Conservation (phyloP, 495 filamentous ascomycete genomes). For the Neurospora intermedia region DNA sequence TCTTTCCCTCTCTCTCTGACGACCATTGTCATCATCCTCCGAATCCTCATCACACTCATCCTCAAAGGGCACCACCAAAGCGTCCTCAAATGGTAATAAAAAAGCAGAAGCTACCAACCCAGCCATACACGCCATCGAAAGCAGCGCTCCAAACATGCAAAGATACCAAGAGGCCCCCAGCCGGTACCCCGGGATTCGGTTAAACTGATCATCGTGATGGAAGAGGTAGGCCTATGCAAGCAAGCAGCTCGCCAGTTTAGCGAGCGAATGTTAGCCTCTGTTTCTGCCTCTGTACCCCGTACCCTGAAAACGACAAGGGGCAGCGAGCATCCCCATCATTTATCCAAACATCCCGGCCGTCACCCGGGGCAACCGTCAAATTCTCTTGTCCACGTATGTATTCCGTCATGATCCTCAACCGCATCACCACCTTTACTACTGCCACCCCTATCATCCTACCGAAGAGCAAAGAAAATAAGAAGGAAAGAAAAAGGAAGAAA, state of each 20-base stretch:
- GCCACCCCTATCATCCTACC: neutral
- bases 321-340: neutral
- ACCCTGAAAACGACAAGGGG: neutral
- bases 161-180: conserved; percentile 70
- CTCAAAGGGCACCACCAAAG: conserved; percentile 50
- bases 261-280: neutral
- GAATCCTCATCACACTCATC: conserved; percentile 50
- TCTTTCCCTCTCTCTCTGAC: neutral
- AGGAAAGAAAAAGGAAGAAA: neutral
- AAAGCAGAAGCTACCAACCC: conserved; percentile 53
- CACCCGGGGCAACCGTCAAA: neutral
- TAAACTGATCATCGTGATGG: conserved; percentile 75
- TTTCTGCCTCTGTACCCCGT: neutral
- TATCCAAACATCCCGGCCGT: neutral
- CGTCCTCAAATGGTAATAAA: conserved; percentile 52
- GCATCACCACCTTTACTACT: neutral
- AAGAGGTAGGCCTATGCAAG: conserved; percentile 61
- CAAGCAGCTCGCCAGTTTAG: neutral
- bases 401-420: neutral
- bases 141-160: conserved; percentile 61
- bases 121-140: conserved; percentile 50
- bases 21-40: conserved; percentile 40
- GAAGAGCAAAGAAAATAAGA: neutral
- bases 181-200: conserved; percentile 62
- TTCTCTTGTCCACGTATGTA: conserved; percentile 2